Evolutionary conservation across 306 rosid species (phyloP), one percentile per base, ranked within the genome.

Genomic region (Argentina anserina): DNA sequence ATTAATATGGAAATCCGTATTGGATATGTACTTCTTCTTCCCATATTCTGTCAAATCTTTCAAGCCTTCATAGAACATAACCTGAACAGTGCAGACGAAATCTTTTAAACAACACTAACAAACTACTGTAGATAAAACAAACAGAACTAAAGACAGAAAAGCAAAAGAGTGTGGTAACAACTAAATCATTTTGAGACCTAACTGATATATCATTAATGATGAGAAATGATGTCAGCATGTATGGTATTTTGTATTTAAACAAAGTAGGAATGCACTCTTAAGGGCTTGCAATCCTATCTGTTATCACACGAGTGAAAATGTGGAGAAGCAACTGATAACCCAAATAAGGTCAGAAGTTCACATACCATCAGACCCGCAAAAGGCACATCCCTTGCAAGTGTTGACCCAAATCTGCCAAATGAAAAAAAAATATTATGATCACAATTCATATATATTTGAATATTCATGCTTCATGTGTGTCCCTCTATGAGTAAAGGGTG

Each of bases 351-450:
- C 59, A 43, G 43, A n/a, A 15, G 20, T 72, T 40, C 63, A 75
- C 61, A 26, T 85, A 92, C 96, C 98, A 92, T 92, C 56, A 92
- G 78, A 73, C 98, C 96, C 31, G 98, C 96, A 78, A 90, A 92
- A 34, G 98, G 98, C 76, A 92, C 90, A 79, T 92, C 98, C 84
- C 98, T 85, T 69, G 96, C 98, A 33, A 92, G 85, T 18, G 96
- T 92, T 58, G 94, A 88, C 86, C 90, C 86, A 65, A 86, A 92
- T 72, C 98, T 92, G 85, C 59, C 72, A 56, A 47, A 83, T 56
- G 45, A 75, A 86, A 78, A 71, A 81, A 58, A 50, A 73, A 76
- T 23, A 10, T 29, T 31, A 58, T 39, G 65, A 60, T 68, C 52
- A 62, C 13, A 42, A 21, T 10, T 29, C 34, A 17, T 13, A 14